Base-by-base conservation (phyloP, 371 early-diverging fungal genomes). In the Neoconidiobolus thromboides region DNA sequence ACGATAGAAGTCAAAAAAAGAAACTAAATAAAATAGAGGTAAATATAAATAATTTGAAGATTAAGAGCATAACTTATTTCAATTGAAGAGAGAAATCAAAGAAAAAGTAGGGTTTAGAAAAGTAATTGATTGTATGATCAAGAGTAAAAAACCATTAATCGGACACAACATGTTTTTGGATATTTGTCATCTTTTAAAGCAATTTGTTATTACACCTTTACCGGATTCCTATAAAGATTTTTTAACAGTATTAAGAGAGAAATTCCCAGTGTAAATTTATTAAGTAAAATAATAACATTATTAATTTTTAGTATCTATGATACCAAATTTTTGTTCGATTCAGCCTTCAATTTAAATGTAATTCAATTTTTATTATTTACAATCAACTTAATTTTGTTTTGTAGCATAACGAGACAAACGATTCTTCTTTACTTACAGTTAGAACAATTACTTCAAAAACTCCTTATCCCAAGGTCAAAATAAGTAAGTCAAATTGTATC, bases 141-240 rank as follows among this genome's bases (percentile, higher is more conserved):
- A 68, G 12, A 73, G 79, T 2, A 69, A 74, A 40, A 87, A 88
- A 61, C 80, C 82, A 0, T 67, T 92, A 3, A 75, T 88, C 1
- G 93, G 90, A 2, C 93, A 92, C 62, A 92, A 92, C 67, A 76
- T 87, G 78, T 70, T 83, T 5, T 70, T 89, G 46, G 92, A 92
- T 65, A 65, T 89, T 3, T 78, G 80, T 39, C 89, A 88, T 53
- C 74, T 85, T 1, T 70, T 77, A 55, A 72, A 78, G 0, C 82
- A 85, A 59, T 90, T 92, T 66, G 68, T 80, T 48, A 65, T 73
- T 37, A 75, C 26, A 6, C 38, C 74, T 4, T 69, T 92, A n/a
- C 90, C 91, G 1, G 72, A 71, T 0, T 70, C 73, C 2, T 64
- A 83, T 2, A 57, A 63, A 0, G 84, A 77, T 6, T 88, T 55